Evolutionary conservation across 139 green algal genomes (phyloP).

Genomic region (Diplosphaera chodatii): DNA sequence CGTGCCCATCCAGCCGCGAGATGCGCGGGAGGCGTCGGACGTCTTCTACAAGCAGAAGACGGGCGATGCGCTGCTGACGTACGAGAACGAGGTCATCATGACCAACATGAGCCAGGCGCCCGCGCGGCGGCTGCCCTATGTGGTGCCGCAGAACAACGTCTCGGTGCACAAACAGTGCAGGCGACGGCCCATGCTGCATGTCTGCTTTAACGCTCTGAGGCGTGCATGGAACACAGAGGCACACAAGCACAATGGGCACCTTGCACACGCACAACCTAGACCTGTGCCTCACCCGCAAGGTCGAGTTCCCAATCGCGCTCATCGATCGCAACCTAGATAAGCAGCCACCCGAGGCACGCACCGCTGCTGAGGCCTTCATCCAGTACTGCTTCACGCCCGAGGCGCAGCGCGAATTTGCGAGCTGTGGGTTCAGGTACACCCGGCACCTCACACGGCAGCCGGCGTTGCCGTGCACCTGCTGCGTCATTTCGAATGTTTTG

Average conservation of each 20-base stretch:
- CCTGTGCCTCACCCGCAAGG: neutral
- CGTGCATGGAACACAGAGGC: too few relatives aligned
- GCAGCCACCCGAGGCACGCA: slow-evolving; percentile 10
- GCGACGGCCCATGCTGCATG: too few relatives aligned
- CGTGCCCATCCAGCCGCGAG: slow-evolving; percentile 72
- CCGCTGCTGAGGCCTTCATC: slow-evolving; percentile 59
- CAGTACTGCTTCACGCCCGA: slow-evolving; percentile 60
- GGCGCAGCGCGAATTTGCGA: slow-evolving; percentile 70
- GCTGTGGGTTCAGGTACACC: slow-evolving; percentile 61
- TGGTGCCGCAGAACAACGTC: slow-evolving; percentile 57
- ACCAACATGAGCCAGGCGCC: slow-evolving; percentile 65
- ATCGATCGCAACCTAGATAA: slow-evolving; percentile 35
- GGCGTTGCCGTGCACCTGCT: slow-evolving; percentile 8
- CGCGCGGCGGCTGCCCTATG: slow-evolving; percentile 61
- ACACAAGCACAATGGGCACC: too few relatives aligned
- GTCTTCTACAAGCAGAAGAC: slow-evolving; percentile 73
- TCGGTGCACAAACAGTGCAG: slow-evolving; percentile 12
- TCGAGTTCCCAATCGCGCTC: slow-evolving; percentile 25
- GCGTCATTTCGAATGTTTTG: too few relatives aligned
- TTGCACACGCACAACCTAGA: neutral
- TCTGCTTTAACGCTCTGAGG: too few relatives aligned
- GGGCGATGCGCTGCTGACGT: slow-evolving; percentile 79
- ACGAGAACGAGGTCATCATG: slow-evolving; percentile 85
- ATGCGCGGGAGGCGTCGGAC: slow-evolving; percentile 75
- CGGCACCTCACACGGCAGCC: too few relatives aligned